Base-by-base conservation (phyloP, 148 eudicot genomes). In the Diospyros kaki region DNA sequence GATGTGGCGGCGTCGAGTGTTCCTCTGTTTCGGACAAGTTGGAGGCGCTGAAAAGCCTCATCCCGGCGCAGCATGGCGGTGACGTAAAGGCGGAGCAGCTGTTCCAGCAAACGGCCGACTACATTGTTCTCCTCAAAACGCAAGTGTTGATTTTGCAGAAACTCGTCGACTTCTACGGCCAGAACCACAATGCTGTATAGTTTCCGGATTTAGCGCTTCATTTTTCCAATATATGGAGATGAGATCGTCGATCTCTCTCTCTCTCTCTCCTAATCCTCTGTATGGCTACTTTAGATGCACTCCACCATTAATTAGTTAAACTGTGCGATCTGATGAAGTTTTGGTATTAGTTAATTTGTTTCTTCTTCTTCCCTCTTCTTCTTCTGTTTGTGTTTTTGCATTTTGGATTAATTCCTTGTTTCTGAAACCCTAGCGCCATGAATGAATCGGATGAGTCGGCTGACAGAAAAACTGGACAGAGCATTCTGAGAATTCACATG, bases 31-130 rank as follows among this genome's bases (percentile, higher is more conserved):
- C 86, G 8, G 80, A 76, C 69, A 83, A 79, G 59, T 70, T 84
- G 69, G 80, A 75, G 75, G 82, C 87, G 50, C 84, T 84, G n/a
- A 84, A 76, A 51, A 78, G 48, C 76, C 80, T 84, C 5, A 81
- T 81, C 1, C 87, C 84, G 1, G 40, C 75, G 8, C 75, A 78
- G 8, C 75, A 78, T 5, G 48, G 28, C 3, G 69, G 14, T 2
- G 82, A 65, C 40, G 42, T 48, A 4, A 78, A 80, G 44, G 61
- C 84, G 38, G 87, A 84, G 14, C 64, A 84, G 80, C 71, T 84
- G 67, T 84, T 81, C 54, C 66, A 81, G 60, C 82, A 84, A 73
- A 78, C 87, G 1, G 86, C 86, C 17, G 64, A 79, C 61, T 79
- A 83, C 76, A 83, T 83, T 69, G 71, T 83, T 6, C 80, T 81